These are phyloP conservation scores for Atractiella rhizophila DNA, from an alignment of 768 basidiomycete genomes.

Conservation along the genomic window DNA sequence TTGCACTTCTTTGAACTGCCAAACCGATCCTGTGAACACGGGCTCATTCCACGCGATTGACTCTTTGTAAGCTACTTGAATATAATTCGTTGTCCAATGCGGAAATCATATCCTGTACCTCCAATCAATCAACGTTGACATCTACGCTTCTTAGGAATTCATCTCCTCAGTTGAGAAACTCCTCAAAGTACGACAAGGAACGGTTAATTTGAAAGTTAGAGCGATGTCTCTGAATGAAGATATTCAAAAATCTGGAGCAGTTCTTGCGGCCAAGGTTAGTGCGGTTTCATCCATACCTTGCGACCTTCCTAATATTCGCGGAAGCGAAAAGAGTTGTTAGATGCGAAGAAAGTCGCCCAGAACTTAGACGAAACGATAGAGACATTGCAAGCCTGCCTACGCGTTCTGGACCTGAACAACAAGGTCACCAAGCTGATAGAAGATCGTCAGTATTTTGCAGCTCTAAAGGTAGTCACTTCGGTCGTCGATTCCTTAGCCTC, in stretches of 20 bases:
- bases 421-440: constrained; percentile 79
- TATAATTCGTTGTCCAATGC: neutral
- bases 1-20: neutral
- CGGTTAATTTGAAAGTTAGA: constrained; percentile 70
- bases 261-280: constrained; percentile 51
- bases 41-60: neutral
- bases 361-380: constrained; percentile 95
- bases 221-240: constrained; percentile 69
- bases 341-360: constrained; percentile 71
- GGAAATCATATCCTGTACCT: neutral
- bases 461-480: constrained; percentile 14
- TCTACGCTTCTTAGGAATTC: constrained; percentile 41
- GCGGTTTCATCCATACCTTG: neutral
- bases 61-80: neutral
- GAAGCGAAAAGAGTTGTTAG: constrained; percentile 51
- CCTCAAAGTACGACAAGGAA: constrained; percentile 85
- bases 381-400: constrained; percentile 70
- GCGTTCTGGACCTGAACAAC: constrained; percentile 74
- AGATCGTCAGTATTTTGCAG: constrained; percentile 86
- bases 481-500: neutral
- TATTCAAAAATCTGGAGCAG: constrained; percentile 63
- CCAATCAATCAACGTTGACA: neutral
- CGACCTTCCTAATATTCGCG: neutral
- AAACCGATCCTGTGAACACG: too few relatives aligned
- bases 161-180: constrained; percentile 90